Percentiles rank a stretch among this genome's conserved stretches.
Evolutionary conservation across 345 rosid genomes (phyloP).

Genomic region (Gynandropsis gynandra): DNA sequence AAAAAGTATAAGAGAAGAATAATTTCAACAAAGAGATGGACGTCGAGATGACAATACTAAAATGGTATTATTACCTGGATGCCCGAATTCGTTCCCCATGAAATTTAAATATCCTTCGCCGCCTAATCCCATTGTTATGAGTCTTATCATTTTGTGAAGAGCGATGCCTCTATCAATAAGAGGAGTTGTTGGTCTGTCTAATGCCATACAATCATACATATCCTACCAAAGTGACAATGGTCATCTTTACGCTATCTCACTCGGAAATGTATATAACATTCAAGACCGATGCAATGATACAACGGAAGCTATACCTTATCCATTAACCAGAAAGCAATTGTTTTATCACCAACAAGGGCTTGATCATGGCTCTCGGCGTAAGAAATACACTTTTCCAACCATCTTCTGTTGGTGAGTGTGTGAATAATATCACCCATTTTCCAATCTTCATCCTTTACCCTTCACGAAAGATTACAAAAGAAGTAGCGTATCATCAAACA

Average conservation of each 20-base stretch:
- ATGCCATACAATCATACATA: conserved; percentile 97
- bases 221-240: too few species aligned
- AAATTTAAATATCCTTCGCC: conserved; percentile 98
- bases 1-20: conserved; percentile 19
- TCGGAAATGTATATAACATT: too few species aligned
- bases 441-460: conserved; percentile 92
- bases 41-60: neutral
- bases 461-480: conserved; percentile 27
- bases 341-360: conserved; percentile 98
- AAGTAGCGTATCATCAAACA: conserved; percentile 7
- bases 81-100: conserved; percentile 99
- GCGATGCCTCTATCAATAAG: conserved; percentile 92
- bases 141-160: conserved; percentile 94
- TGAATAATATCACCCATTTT: conserved; percentile 61
- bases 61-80: conserved; percentile 54
- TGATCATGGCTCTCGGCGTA: conserved; percentile 99
- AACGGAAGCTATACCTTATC: conserved; percentile 58
- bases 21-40: neutral
- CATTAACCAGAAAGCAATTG: conserved; percentile 98
- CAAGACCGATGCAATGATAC: too few species aligned
- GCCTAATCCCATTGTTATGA: conserved; percentile 92
- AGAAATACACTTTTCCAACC: conserved; percentile 78
- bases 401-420: conserved; percentile 82
- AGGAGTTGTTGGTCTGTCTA: conserved; percentile 77
- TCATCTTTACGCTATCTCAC: too few species aligned